These are phyloP conservation scores for Hypoxylon sp. DNA, from an alignment of 2,329 filamentous ascomycete species.

Conservation along the genomic window DNA sequence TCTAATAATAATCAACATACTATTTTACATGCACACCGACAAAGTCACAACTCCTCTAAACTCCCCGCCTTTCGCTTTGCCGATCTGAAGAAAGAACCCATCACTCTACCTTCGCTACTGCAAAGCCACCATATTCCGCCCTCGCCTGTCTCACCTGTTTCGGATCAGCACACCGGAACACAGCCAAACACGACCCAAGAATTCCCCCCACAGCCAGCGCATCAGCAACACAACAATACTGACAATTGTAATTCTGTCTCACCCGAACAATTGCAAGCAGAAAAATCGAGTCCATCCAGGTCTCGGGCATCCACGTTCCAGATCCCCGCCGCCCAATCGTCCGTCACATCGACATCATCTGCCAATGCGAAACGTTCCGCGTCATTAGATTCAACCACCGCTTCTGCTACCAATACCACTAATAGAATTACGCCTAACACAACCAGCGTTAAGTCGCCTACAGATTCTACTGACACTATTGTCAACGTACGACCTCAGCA, in stretches of 20 bases:
- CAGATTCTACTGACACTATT: conserved; percentile 51
- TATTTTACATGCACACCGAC: conserved; percentile 64
- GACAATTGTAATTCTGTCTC: conserved; percentile 49
- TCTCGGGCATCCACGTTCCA: conserved; percentile 59
- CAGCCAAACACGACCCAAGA: conserved; percentile 47
- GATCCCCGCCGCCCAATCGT: conserved; percentile 50
- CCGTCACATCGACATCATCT: conserved; percentile 48
- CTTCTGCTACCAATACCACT: conserved; percentile 33
- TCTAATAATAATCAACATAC: conserved; percentile 34
- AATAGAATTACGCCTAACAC: conserved; percentile 37
- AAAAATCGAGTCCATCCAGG: conserved; percentile 50
- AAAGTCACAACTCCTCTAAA: conserved; percentile 69
- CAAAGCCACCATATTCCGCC: conserved; percentile 57
- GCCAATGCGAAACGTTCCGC: conserved; percentile 56
- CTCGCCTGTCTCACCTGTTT: conserved; percentile 59
- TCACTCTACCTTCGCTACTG: conserved; percentile 55
- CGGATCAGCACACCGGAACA: conserved; percentile 51
- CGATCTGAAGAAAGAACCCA: conserved; percentile 61
- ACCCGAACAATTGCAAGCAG: conserved; percentile 43
- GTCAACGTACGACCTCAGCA: conserved; percentile 54
- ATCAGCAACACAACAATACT: conserved; percentile 42
- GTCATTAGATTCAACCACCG: conserved; percentile 55
- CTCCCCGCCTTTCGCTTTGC: conserved; percentile 69
- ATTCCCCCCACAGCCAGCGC: conserved; percentile 45
- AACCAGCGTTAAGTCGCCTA: conserved; percentile 48